Evolutionary conservation across 1,284 basidiomycete genomes (phyloP), one percentile per base, ranked within the genome.

Genomic region (Lignosus rhinocerotis): DNA sequence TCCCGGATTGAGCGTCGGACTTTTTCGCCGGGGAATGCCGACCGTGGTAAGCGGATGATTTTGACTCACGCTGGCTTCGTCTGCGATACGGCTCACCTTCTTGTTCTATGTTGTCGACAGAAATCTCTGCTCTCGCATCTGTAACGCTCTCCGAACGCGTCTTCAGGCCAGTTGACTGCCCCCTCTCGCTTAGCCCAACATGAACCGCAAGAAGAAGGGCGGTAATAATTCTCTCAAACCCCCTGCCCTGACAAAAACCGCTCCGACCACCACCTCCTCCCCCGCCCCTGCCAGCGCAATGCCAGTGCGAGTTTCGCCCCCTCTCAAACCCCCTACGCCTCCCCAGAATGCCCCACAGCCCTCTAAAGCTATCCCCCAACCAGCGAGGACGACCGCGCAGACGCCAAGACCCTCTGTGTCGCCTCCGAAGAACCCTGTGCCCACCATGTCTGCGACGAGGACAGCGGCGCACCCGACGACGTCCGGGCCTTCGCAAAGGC

Each of bases 91-190:
- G 51, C 52, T 49, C 43, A 43, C 39, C 55, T 47, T 55, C 56
- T 56, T 55, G 60, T 64, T 58, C 62, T 64, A 64, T 64, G 62
- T 61, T 61, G 62, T 49, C 62, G 39, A 43, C 52, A 59, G 54
- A 61, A 59, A 59, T 59, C 57, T 48, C 62, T 58, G 59, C 62
- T 51, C 58, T 59, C 53, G 34, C 44, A 34, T 58, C 62, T 61
- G 59, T 59, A 50, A 53, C 52, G 42, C 61, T 58, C 58, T 56
- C 58, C 34, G 53, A 53, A 56, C 57, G 59, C 58, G 44, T 58
- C 51, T 58, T 52, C 59, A 61, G 59, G 55, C 59, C 55, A 51
- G 39, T 52, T 25, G 21, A 30, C 25, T 25, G 11, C 50, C 16
- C 46, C 16, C 59, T 46, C 43, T 44, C 52, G 10, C 55, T 43